These are phyloP conservation scores for Penicillium olsonii DNA, from an alignment of 2,329 filamentous ascomycete genomes.

Conservation along the genomic window DNA sequence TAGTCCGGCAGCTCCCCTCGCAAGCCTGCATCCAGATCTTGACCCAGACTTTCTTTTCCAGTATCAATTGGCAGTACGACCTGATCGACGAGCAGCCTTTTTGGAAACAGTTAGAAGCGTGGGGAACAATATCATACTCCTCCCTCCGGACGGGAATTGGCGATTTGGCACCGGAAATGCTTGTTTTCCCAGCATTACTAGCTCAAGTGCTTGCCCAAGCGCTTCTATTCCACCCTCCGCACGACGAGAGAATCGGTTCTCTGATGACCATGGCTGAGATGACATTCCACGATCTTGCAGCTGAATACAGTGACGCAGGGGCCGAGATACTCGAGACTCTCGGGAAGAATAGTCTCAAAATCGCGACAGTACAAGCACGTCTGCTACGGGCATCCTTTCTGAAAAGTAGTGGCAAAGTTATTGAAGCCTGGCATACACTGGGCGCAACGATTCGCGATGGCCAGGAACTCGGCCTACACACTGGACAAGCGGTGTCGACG, in stretches of 20 bases:
- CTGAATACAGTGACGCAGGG: slow-evolving; percentile 15
- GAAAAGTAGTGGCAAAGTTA: slow-evolving; percentile 22
- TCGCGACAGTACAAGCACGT: slow-evolving; percentile 16
- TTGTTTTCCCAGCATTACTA: slow-evolving; percentile 17
- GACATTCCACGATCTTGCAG: slow-evolving; percentile 17
- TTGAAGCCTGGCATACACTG: slow-evolving; percentile 24
- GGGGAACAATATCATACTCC: slow-evolving; percentile 13
- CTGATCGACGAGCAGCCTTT: slow-evolving; percentile 16
- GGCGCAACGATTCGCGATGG: slow-evolving; percentile 20
- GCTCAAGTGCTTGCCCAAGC: slow-evolving; percentile 22
- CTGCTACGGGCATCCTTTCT: slow-evolving; percentile 21
- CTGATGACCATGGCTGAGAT: slow-evolving; percentile 11
- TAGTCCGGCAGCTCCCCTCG: slow-evolving; percentile 13
- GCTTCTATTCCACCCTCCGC: slow-evolving; percentile 13
- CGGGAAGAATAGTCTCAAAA: slow-evolving; percentile 14
- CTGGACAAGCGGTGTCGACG: slow-evolving; percentile 3
- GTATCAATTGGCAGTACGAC: slow-evolving; percentile 20
- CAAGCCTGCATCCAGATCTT: slow-evolving; percentile 9
- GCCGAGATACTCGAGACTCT: slow-evolving; percentile 10
- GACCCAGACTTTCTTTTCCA: slow-evolving; percentile 13
- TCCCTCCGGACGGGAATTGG: slow-evolving; percentile 7
- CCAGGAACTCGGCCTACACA: slow-evolving; percentile 23
- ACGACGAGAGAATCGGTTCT: slow-evolving; percentile 9
- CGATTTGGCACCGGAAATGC: slow-evolving; percentile 4
- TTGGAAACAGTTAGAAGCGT: slow-evolving; percentile 4